A percentile compares a stretch with the other conserved stretches of the same genome.
Conservation (phyloP, 805 yeast genomes). For the Starmerella sp. region DNA sequence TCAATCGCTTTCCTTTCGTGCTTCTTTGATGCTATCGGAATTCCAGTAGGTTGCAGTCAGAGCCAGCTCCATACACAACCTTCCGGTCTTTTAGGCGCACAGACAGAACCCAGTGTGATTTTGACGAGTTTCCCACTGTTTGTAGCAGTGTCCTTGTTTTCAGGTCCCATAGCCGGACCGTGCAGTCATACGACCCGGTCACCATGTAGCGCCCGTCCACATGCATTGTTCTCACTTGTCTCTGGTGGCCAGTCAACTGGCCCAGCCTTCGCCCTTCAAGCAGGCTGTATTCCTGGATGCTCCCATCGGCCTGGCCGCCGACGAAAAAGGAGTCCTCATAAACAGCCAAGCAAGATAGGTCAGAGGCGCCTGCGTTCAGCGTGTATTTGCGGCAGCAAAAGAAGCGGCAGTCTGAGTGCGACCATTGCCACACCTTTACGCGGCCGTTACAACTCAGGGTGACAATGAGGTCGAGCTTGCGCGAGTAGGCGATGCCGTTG, state of each 20-base stretch:
- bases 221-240: slow-evolving; percentile 73
- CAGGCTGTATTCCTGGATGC: background rate
- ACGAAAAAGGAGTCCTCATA: background rate
- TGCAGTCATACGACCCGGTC: slow-evolving; percentile 54
- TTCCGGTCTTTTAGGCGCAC: slow-evolving; percentile 3
- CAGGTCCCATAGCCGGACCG: slow-evolving; percentile 30
- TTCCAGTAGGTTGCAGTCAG: background rate
- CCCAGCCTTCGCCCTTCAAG: background rate
- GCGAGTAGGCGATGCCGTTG: background rate
- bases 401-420: background rate
- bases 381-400: background rate
- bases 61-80: background rate
- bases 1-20: no score
- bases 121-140: slow-evolving; percentile 13
- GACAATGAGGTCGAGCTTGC: background rate
- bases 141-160: slow-evolving; percentile 17
- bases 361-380: background rate
- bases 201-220: slow-evolving; percentile 58
- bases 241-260: slow-evolving; percentile 53
- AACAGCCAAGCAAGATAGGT: background rate
- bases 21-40: background rate
- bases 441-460: background rate
- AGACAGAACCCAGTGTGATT: background rate
- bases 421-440: slow-evolving; percentile 4
- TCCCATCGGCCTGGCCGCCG: background rate